Conservation (phyloP, 768 basidiomycete species). For the Boletus insuetus region DNA sequence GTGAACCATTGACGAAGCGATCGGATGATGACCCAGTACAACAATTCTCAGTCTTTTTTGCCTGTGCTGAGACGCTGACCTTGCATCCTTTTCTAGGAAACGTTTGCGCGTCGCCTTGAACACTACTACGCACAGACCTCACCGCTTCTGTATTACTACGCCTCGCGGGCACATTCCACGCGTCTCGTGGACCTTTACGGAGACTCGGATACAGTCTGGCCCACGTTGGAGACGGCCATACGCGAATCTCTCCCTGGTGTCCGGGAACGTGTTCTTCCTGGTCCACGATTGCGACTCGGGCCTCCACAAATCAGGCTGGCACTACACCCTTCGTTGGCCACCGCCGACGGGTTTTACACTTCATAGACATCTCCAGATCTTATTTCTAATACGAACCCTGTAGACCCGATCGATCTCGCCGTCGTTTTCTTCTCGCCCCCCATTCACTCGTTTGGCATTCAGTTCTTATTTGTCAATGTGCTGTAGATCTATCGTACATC, state of each 20-base stretch:
- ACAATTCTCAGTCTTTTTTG: constrained; percentile 6
- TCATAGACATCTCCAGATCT: constrained; percentile 8
- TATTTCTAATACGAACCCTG: background rate
- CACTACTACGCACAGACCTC: constrained; percentile 77
- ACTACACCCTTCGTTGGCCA: constrained; percentile 4
- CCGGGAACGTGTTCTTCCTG: constrained; percentile 41
- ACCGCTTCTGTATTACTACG: constrained; percentile 77
- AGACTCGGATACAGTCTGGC: constrained; percentile 80
- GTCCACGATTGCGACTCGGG: constrained; percentile 15
- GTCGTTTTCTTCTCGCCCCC: background rate
- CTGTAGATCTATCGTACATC: constrained; percentile 19
- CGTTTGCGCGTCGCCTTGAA: constrained; percentile 68
- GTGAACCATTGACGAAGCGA: constrained; percentile 75
- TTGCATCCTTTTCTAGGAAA: constrained; percentile 48
- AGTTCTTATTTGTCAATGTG: constrained; percentile 14
- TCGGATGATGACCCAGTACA: constrained; percentile 85
- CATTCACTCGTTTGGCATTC: constrained; percentile 16
- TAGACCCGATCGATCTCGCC: background rate
- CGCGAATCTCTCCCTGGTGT: constrained; percentile 52
- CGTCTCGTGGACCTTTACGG: constrained; percentile 59
- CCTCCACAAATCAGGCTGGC: constrained; percentile 17
- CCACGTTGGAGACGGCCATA: constrained; percentile 62
- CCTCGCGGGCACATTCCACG: constrained; percentile 40
- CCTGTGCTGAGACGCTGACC: constrained; percentile 4
- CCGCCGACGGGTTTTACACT: constrained; percentile 9